A percentile compares a stretch with the other conserved stretches of the same genome.
Evolutionary conservation across 2,329 filamentous ascomycete genomes (phyloP).

Genomic region (Magnaporthales sp.): DNA sequence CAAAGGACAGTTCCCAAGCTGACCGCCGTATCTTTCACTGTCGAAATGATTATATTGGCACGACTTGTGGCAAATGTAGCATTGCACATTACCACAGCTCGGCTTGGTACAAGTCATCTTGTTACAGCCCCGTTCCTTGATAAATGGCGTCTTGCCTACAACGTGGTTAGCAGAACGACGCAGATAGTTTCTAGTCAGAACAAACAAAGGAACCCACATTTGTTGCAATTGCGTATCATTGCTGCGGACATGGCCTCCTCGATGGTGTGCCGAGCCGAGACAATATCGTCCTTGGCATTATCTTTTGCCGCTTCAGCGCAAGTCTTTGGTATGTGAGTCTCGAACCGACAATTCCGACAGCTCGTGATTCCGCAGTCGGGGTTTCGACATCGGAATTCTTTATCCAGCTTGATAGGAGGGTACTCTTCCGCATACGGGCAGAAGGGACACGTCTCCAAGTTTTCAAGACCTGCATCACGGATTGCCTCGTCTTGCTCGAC

Average conservation of each 20-base stretch:
- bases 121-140: constrained; percentile 76
- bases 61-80: constrained; percentile 64
- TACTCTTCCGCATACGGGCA: constrained; percentile 74
- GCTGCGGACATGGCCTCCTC: constrained; percentile 82
- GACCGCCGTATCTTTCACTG: constrained; percentile 36
- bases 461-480: constrained; percentile 60
- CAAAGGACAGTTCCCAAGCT: constrained; percentile 51
- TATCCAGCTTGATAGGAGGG: constrained; percentile 56
- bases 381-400: constrained; percentile 65
- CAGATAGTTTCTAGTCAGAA: not conserved
- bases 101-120: constrained; percentile 65
- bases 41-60: constrained; percentile 65
- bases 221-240: constrained; percentile 67
- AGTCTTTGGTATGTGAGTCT: constrained; percentile 62
- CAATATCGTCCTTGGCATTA: constrained; percentile 27
- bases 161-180: constrained; percentile 9
- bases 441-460: constrained; percentile 70
- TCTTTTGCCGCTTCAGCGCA: constrained; percentile 60
- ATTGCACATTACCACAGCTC: constrained; percentile 44
- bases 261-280: constrained; percentile 55
- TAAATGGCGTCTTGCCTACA: constrained; percentile 58
- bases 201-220: constrained; percentile 29
- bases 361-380: constrained; percentile 54
- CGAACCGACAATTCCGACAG: constrained; percentile 59
- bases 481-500: constrained; percentile 65